Evolutionary conservation across 1,139 yeast genomes (phyloP).

Genomic region (Geotrichum carabidarum): DNA sequence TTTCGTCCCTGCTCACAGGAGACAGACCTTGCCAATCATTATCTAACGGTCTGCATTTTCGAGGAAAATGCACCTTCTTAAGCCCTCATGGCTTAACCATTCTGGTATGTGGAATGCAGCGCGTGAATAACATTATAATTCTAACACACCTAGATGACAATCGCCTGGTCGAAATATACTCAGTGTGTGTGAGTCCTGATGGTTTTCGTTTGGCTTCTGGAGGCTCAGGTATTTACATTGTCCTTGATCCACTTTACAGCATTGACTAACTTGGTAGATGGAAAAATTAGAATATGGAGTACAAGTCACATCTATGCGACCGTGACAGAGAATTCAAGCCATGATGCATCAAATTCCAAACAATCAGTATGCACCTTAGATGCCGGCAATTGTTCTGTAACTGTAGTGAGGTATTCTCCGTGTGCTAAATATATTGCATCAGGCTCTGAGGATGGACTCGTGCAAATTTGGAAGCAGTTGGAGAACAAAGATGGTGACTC

Average conservation of each 20-base stretch:
- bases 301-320: slow-evolving; percentile 45
- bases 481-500: slow-evolving; percentile 64
- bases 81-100: slow-evolving; percentile 82
- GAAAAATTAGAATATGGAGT: slow-evolving; percentile 89
- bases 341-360: background rate
- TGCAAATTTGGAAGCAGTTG: slow-evolving; percentile 78
- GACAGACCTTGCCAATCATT: too few species aligned
- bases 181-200: slow-evolving; percentile 74
- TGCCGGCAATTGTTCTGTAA: slow-evolving; percentile 69
- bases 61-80: slow-evolving; percentile 60
- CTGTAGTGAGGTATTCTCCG: slow-evolving; percentile 87
- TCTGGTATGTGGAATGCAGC: slow-evolving; percentile 43
- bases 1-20: too few species aligned
- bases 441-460: slow-evolving; percentile 91
- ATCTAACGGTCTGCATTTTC: too few species aligned
- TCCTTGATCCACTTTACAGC: background rate
- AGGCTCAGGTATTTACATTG: slow-evolving; percentile 48
- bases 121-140: background rate
- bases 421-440: slow-evolving; percentile 86
- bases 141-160: slow-evolving; percentile 53
- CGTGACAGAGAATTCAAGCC: background rate
- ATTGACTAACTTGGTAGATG: slow-evolving; percentile 45
- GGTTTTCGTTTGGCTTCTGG: slow-evolving; percentile 88
- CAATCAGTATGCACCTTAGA: slow-evolving; percentile 35
- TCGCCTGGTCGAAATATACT: slow-evolving; percentile 74